Conservation (phyloP, 768 basidiomycete species). For the Lentinus tigrinus region DNA sequence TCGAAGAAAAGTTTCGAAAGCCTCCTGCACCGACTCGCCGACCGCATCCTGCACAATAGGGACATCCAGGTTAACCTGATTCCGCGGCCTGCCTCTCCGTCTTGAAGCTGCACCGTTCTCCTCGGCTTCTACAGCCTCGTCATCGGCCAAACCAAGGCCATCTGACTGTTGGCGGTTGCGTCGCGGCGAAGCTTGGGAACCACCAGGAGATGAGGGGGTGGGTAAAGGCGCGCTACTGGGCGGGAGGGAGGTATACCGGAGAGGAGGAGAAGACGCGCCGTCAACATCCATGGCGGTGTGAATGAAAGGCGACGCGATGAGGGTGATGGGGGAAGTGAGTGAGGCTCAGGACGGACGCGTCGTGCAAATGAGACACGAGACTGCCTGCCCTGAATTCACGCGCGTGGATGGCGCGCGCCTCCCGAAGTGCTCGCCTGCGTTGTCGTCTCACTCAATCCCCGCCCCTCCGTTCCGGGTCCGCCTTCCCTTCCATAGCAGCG, state of each 20-base stretch:
- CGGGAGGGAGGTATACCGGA: slow-evolving; percentile 50
- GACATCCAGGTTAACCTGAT: slow-evolving; percentile 60
- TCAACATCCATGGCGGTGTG: slow-evolving; percentile 51
- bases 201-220: slow-evolving; percentile 36
- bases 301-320: slow-evolving; percentile 1
- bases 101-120: slow-evolving; percentile 30
- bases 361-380: slow-evolving; percentile 40
- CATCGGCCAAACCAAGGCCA: slow-evolving; percentile 35
- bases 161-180: slow-evolving; percentile 30
- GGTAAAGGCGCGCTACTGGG: slow-evolving; percentile 47
- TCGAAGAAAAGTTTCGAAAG: slow-evolving; percentile 89
- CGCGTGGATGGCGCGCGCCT: slow-evolving; percentile 4
- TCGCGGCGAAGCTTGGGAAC: slow-evolving; percentile 23
- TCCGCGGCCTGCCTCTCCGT: slow-evolving; percentile 43
- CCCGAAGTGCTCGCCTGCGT: background rate
- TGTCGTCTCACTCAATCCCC: background rate
- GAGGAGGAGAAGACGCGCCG: slow-evolving; percentile 51
- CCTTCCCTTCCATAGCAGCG: background rate
- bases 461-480: background rate
- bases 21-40: slow-evolving; percentile 91
- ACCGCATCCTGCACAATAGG: slow-evolving; percentile 92
- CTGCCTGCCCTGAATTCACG: slow-evolving; percentile 41
- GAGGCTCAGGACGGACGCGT: slow-evolving; percentile 20
- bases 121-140: slow-evolving; percentile 43
- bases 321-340: slow-evolving; percentile 21